These are phyloP conservation scores for Silene conica DNA, from an alignment of 148 eudicot species.

Conservation along the genomic window DNA sequence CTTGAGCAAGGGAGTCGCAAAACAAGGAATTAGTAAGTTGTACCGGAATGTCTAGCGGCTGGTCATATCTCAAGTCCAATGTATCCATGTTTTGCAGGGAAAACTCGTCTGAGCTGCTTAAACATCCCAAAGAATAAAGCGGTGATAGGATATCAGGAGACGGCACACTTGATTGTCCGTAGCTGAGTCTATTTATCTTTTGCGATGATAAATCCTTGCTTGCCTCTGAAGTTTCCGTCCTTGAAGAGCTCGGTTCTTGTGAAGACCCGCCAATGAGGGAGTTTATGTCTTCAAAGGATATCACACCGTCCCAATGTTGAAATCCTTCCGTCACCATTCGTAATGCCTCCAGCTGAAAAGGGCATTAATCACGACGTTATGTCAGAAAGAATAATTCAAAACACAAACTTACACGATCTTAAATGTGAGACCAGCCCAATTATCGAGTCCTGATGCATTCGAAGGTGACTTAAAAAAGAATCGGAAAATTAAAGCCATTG, in stretches of 20 bases:
- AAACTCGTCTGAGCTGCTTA: slow-evolving; percentile 53
- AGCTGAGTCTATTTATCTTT: slow-evolving; percentile 27
- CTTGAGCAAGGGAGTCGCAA: slow-evolving; percentile 36
- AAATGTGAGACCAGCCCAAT: no score
- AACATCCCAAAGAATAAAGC: slow-evolving; percentile 53
- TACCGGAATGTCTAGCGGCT: slow-evolving; percentile 37
- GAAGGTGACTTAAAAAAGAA: not conserved
- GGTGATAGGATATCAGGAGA: slow-evolving; percentile 61
- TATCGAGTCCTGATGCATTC: not conserved
- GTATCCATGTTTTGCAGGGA: slow-evolving; percentile 38
- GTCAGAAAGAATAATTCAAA: slow-evolving; percentile 15
- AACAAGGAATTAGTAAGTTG: slow-evolving; percentile 38
- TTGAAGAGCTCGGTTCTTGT: slow-evolving; percentile 30
- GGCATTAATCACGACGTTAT: not conserved
- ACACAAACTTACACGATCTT: no score
- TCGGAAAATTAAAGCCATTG: not conserved
- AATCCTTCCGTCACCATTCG: slow-evolving; percentile 58
- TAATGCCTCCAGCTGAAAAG: slow-evolving; percentile 56
- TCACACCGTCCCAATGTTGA: slow-evolving; percentile 59
- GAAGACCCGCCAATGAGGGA: slow-evolving; percentile 43
- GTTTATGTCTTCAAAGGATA: slow-evolving; percentile 53
- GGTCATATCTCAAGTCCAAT: slow-evolving; percentile 47
- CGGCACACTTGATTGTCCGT: slow-evolving; percentile 33
- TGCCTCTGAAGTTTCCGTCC: slow-evolving; percentile 33
- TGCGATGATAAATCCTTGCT: slow-evolving; percentile 33